Base-by-base conservation (phyloP, 768 basidiomycete genomes). In the Tricholoma sp. region DNA sequence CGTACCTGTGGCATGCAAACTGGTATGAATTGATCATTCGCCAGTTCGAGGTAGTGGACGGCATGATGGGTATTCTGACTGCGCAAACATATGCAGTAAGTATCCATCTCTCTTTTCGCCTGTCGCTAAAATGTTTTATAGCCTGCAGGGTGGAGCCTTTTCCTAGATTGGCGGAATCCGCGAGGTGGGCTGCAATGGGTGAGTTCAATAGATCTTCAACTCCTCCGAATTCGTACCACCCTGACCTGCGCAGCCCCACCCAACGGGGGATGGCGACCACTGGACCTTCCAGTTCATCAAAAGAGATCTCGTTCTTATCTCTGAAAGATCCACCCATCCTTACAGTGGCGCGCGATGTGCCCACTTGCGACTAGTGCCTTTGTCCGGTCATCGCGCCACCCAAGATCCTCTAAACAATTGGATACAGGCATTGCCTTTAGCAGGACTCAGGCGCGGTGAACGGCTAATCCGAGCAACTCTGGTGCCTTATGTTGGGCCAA, bases 401-500 rank as follows among this genome's bases (percentile, higher is more conserved):
- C 50, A 36, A 36, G 50, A 41, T n/a, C 50, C 37, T 37, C 34
- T 11, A 24, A 52, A 52, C 17, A 52, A 37, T 11, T 49, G 47
- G 47, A 49, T 49, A 52, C 50, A 29, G 12, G 34, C 20, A 10
- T 36, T 41, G 15, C 37, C 37, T 37, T 52, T 36, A 24, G 33
- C 34, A 52, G 28, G 50, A 33, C 33, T 52, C 11, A 17, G 29
- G 20, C 28, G 34, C 28, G 37, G 7, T 36, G 50, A 52, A 36
- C n/a, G 28, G 28, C 34, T 52, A 36, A 3, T 29, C 20, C 28
- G 42, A 8, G 52, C 53, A 24, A 34, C 31, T 11, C 24, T 57
- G 9, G 47, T 57, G 15, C 56, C 44, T 6, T 53, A 53, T 48
- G 31, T 54, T n/a, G 18, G 41, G n/a, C 39, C 56, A 28, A 48